These are phyloP conservation scores for Alloteropsis semialata DNA, from an alignment of 176 grass and related monocot genomes.

Conservation along the genomic window DNA sequence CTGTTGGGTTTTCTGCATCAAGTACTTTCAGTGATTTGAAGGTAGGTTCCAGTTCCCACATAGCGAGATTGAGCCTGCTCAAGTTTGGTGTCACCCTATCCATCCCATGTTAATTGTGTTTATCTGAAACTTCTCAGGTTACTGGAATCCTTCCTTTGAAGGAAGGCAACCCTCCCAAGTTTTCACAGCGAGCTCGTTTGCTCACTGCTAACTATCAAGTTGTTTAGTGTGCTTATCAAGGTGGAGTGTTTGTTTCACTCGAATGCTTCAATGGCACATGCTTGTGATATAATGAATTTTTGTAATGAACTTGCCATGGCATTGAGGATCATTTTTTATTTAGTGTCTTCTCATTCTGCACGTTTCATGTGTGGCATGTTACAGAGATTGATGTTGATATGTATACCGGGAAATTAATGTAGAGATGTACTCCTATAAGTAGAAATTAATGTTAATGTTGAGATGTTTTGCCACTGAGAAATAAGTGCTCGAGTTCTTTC, in stretches of 20 bases:
- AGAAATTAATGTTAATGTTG: no score
- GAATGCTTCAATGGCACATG: slow-evolving; percentile 2
- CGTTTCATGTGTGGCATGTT: no score
- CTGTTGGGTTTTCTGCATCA: slow-evolving; percentile 66
- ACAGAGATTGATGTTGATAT: no score
- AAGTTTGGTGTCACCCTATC: neutral
- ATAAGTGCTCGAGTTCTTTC: no score
- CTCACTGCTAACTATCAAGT: slow-evolving; percentile 64
- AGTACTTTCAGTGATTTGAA: slow-evolving; percentile 79
- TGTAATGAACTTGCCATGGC: neutral
- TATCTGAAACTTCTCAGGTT: slow-evolving; percentile 39
- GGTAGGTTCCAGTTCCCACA: slow-evolving; percentile 26
- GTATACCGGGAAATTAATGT: no score
- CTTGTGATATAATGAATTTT: neutral
- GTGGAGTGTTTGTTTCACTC: neutral
- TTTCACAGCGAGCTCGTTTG: slow-evolving; percentile 59
- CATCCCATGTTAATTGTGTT: neutral
- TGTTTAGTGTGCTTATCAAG: slow-evolving; percentile 24
- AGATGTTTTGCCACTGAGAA: no score
- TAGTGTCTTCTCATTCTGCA: no score
- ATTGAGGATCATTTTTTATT: neutral
- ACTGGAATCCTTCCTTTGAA: slow-evolving; percentile 47
- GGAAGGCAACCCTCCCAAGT: slow-evolving; percentile 56
- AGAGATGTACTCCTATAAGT: no score
- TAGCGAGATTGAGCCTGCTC: neutral